Conservation (phyloP, 805 yeast genomes). For the Brettanomyces nanus region DNA sequence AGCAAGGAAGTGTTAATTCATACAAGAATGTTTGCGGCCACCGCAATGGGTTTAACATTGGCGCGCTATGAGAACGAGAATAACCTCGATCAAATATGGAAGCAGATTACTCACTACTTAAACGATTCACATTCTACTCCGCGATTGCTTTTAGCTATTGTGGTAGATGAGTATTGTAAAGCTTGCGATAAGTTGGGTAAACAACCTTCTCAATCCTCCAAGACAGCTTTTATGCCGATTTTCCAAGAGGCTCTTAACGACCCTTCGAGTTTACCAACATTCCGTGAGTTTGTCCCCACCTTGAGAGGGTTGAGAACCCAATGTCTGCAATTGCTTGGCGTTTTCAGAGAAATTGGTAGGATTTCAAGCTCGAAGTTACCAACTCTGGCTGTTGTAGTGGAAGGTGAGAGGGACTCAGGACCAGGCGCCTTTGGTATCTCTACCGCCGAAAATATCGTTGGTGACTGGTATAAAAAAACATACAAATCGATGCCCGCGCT, state of each 20-base stretch:
- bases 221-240: conserved; percentile 8
- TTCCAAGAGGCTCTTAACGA: conserved; percentile 32
- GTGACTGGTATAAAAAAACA: conserved; percentile 59
- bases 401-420: conserved; percentile 92
- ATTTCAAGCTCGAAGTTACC: conserved; percentile 67
- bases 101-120: conserved; percentile 33
- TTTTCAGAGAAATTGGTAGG: conserved; percentile 71
- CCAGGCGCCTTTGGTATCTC: conserved; percentile 83
- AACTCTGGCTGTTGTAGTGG: conserved; percentile 78
- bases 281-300: conserved; percentile 81
- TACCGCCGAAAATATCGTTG: conserved; percentile 61
- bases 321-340: conserved; percentile 72
- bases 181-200: conserved; percentile 9
- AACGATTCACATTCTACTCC: conserved; percentile 72
- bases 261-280: conserved; percentile 43
- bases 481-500: conserved; percentile 56
- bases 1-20: conserved; percentile 67
- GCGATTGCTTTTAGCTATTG: conserved; percentile 57
- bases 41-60: conserved; percentile 62
- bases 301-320: conserved; percentile 79
- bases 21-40: conserved; percentile 69
- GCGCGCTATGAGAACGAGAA: conserved; percentile 37
- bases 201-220: conserved; percentile 4
- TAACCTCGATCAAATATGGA: conserved; percentile 32
- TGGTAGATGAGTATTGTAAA: conserved; percentile 61